Evolutionary conservation across 2,329 filamentous ascomycete species (phyloP), one percentile per base, ranked within the genome.

Genomic region (Neofusicoccum kwambonambiense): DNA sequence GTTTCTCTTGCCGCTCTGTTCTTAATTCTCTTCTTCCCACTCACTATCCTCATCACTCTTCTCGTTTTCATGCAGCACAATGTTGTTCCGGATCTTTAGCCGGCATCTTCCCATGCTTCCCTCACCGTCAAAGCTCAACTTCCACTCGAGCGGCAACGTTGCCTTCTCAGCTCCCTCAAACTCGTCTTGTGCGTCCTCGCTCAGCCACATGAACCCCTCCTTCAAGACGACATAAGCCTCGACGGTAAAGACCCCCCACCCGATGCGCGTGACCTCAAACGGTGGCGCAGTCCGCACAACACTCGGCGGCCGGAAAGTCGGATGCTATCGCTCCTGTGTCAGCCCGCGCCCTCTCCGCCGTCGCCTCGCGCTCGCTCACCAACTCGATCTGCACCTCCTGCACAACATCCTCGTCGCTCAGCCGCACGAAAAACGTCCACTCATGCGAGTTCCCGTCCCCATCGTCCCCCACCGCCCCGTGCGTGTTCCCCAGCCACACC

Each of bases 391-490:
- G 76, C 7, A 83, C 76, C 65, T 81, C 74, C 62, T 80, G 73
- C 8, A 83, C 73, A 31, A 82, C 74, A n/a, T 81, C 79, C 9
- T 72, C 75, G 3, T 78, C 72, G n/a, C 75, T 78, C 0, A 76
- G 72, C n/a, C 73, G 68, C 5, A 82, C 77, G 67, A 82, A 83
- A 66, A 82, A 82, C 0, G 74, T 78, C 80, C 81, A 83, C 37
- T 79, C 74, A 66, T 82, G 80, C 64, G 73, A 68, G 52, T 80
- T 81, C n/a, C 47, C 57, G 64, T 69, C 61, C 47, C 73, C 2
- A 34, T 35, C 61, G 66, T 56, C n/a, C 50, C 69, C 58, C 3
- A 76, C 67, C 11, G 73, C 49, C 11, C 68, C 64, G 68, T 82
- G 80, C 61, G 72, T 73, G 62, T 82, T 82, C 15, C 80, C 81